A percentile compares a stretch with the other conserved stretches of the same genome.
These are phyloP conservation scores for Crithidia sp. DNA, from an alignment of 208 protist species.

Conservation along the genomic window DNA sequence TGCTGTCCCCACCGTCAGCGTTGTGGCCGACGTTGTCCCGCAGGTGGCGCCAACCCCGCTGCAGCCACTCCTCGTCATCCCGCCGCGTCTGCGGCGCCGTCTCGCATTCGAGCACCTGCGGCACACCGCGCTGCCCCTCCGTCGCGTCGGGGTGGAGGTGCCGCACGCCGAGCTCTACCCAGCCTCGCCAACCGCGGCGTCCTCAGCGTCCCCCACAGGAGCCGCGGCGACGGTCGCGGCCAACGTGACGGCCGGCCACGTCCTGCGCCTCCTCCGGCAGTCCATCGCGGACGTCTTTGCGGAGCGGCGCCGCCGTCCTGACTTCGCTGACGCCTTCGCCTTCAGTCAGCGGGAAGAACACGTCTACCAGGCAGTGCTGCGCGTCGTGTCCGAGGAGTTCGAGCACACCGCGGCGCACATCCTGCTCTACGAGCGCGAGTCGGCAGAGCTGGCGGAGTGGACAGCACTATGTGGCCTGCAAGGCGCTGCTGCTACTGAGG, in stretches of 20 bases:
- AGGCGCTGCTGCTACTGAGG: not conserved
- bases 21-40: slow-evolving; percentile 23
- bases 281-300: slow-evolving; percentile 58
- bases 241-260: slow-evolving; percentile 45
- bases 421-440: slow-evolving; percentile 78
- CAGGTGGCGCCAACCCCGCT: slow-evolving; percentile 60
- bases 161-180: slow-evolving; percentile 33
- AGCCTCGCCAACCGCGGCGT: not conserved
- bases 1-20: slow-evolving; percentile 3
- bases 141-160: slow-evolving; percentile 47
- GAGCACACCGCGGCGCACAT: slow-evolving; percentile 51
- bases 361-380: slow-evolving; percentile 61
- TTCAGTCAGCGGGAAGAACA: slow-evolving; percentile 71
- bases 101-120: slow-evolving; percentile 68
- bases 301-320: slow-evolving; percentile 44
- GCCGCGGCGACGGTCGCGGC: slow-evolving; percentile 19
- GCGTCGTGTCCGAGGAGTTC: slow-evolving; percentile 57
- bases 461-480: slow-evolving; percentile 30
- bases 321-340: slow-evolving; percentile 74
- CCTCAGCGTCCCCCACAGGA: not conserved
- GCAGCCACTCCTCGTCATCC: slow-evolving; percentile 68
- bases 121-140: slow-evolving; percentile 56
- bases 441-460: slow-evolving; percentile 67
- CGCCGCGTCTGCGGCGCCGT: slow-evolving; percentile 52
- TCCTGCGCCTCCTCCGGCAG: slow-evolving; percentile 53